Evolutionary conservation across 2,329 filamentous ascomycete species (phyloP).

Genomic region (Penicillium hordei): DNA sequence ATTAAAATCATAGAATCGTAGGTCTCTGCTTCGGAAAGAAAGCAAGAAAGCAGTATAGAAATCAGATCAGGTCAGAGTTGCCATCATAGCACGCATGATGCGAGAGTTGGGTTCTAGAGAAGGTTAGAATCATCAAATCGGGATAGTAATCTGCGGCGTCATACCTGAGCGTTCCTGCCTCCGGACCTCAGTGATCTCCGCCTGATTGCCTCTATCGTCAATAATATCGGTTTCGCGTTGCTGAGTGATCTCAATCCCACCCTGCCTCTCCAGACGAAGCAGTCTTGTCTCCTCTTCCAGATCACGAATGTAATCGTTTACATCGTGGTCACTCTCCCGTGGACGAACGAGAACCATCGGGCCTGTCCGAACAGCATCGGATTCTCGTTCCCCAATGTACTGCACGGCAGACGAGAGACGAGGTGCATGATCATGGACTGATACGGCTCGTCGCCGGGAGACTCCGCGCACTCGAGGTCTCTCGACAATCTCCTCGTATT

Average conservation of each 20-base stretch:
- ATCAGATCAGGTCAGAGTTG: slow-evolving; percentile 61
- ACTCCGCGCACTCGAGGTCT: slow-evolving; percentile 27
- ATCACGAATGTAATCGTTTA: slow-evolving; percentile 69
- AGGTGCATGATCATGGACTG: slow-evolving; percentile 35
- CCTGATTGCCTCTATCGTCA: slow-evolving; percentile 41
- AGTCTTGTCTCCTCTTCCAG: slow-evolving; percentile 66
- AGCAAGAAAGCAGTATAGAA: slow-evolving; percentile 1
- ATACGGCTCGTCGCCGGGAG: slow-evolving; percentile 38
- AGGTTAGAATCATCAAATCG: slow-evolving; percentile 16
- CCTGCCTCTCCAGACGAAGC: slow-evolving; percentile 56
- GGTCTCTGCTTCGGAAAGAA: slow-evolving; percentile 4
- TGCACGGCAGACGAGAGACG: slow-evolving; percentile 37
- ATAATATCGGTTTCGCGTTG: slow-evolving; percentile 34
- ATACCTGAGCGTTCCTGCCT: slow-evolving; percentile 93
- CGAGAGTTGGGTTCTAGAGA: slow-evolving; percentile 61
- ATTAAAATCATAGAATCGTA: slow-evolving; percentile 6
- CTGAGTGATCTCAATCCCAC: slow-evolving; percentile 35
- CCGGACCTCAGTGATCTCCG: slow-evolving; percentile 58
- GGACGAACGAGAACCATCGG: slow-evolving; percentile 52
- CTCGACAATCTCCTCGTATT: slow-evolving; percentile 32
- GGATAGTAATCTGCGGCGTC: not conserved
- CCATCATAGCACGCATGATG: slow-evolving; percentile 68
- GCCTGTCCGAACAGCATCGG: slow-evolving; percentile 43
- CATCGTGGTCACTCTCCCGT: slow-evolving; percentile 59
- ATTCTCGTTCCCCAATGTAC: slow-evolving; percentile 44